Evolutionary conservation across 2,329 filamentous ascomycete species (phyloP).

Genomic region (Rutstroemia sp.): DNA sequence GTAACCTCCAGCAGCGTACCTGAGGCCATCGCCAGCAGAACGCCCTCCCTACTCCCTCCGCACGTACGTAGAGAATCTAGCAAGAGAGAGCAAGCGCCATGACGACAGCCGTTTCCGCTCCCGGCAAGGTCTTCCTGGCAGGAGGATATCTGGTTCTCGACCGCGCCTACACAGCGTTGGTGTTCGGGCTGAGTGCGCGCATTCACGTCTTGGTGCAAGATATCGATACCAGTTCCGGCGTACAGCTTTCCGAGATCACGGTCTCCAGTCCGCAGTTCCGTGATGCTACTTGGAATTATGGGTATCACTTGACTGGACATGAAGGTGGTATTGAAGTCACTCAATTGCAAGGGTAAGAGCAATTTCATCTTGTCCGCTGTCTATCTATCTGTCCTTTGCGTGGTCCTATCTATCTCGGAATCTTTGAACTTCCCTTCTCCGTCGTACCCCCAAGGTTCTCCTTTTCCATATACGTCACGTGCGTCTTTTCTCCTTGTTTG

Average conservation of each 20-base stretch:
- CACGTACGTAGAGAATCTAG: neutral
- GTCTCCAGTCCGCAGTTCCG: constrained; percentile 90
- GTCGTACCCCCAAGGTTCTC: neutral
- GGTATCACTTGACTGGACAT: constrained; percentile 60
- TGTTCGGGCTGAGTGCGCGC: constrained; percentile 60
- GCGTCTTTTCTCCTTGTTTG: neutral
- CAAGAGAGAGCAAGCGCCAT: constrained; percentile 4
- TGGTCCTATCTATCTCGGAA: neutral
- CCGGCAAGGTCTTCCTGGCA: constrained; percentile 90
- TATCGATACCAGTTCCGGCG: constrained; percentile 52
- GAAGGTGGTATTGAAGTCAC: constrained; percentile 76
- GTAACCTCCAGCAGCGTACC: too few species aligned
- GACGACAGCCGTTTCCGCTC: constrained; percentile 62
- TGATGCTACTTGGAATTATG: constrained; percentile 82
- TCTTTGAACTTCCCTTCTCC: neutral
- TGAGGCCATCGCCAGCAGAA: too few species aligned
- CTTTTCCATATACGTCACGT: constrained; percentile 7
- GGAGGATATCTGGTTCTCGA: constrained; percentile 95
- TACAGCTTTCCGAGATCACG: constrained; percentile 64
- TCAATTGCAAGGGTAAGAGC: constrained; percentile 66
- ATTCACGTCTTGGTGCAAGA: constrained; percentile 57
- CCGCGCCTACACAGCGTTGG: constrained; percentile 70
- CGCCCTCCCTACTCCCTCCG: neutral
- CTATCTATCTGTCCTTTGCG: constrained; percentile 1
- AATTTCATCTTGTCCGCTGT: constrained; percentile 7